These are phyloP conservation scores for Candida anutae DNA, from an alignment of 1,139 yeast genomes.

Conservation along the genomic window DNA sequence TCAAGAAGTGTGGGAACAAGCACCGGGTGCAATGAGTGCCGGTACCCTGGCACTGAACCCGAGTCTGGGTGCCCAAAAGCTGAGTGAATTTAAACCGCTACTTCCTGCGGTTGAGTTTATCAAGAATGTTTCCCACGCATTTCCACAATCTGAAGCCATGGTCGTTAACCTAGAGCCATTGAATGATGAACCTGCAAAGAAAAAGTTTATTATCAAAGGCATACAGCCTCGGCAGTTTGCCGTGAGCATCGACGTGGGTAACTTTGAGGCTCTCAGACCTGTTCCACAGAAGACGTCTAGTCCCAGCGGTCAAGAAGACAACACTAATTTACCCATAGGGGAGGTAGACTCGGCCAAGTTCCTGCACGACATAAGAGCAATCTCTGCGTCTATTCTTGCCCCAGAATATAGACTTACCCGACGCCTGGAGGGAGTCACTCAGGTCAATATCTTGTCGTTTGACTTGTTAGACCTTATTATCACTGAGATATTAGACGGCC, in stretches of 20 bases:
- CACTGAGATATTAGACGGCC: conserved; percentile 19
- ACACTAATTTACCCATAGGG: conserved; percentile 25
- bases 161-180: conserved; percentile 57
- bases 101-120: conserved; percentile 95
- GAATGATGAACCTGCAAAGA: conserved; percentile 40
- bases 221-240: conserved; percentile 46
- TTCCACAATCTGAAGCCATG: conserved; percentile 90
- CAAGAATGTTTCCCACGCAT: conserved; percentile 86
- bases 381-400: conserved; percentile 17
- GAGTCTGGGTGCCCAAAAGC: conserved; percentile 17
- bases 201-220: conserved; percentile 87
- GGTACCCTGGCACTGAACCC: conserved; percentile 2
- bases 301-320: conserved; percentile 7
- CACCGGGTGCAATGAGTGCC: conserved; percentile 11
- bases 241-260: conserved; percentile 36
- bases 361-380: conserved; percentile 18
- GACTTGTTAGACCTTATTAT: conserved; percentile 29
- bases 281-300: conserved; percentile 4
- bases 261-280: conserved; percentile 36
- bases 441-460: conserved; percentile 22
- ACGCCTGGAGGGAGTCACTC: conserved; percentile 9
- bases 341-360: conserved; percentile 30
- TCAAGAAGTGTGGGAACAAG: conserved; percentile 29
- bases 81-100: conserved; percentile 48
- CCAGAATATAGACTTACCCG: conserved; percentile 15